These are phyloP conservation scores for Arabidopsis lyrata DNA, from an alignment of 441 rosid genomes.

Conservation along the genomic window DNA sequence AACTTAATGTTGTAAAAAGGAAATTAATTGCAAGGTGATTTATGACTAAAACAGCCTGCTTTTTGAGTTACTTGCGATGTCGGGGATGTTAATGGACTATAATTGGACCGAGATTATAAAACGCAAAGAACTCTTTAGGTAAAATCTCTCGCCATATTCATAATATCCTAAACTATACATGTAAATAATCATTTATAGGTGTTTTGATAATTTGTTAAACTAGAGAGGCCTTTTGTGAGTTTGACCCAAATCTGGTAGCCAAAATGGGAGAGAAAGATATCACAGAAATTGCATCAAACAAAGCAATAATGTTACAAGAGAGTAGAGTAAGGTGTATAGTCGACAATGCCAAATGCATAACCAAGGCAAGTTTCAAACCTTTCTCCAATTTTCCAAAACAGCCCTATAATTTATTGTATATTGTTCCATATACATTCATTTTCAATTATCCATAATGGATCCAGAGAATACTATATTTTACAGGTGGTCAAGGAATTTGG, in stretches of 20 bases:
- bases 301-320: conserved; percentile 74
- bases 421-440: not conserved
- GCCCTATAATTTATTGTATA: not conserved
- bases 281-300: conserved; percentile 69
- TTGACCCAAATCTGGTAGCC: conserved; percentile 77
- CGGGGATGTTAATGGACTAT: conserved; percentile 96
- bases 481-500: conserved; percentile 80
- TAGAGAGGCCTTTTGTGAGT: conserved; percentile 81
- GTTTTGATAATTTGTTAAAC: conserved; percentile 6
- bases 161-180: not conserved
- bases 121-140: conserved; percentile 78
- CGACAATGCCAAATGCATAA: conserved; percentile 87
- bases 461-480: not conserved
- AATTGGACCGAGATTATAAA: conserved; percentile 96
- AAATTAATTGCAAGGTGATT: conserved; percentile 11
- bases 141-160: conserved; percentile 9
- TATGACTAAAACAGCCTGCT: conserved; percentile 59
- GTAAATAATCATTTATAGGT: not conserved
- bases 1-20: not conserved
- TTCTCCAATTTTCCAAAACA: not conserved
- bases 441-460: not conserved
- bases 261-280: conserved; percentile 88
- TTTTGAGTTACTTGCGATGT: conserved; percentile 88
- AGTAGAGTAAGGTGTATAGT: conserved; percentile 84
- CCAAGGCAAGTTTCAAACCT: conserved; percentile 62